Evolutionary conservation across 257 asterid genomes (phyloP).

Genomic region (Plantago major): DNA sequence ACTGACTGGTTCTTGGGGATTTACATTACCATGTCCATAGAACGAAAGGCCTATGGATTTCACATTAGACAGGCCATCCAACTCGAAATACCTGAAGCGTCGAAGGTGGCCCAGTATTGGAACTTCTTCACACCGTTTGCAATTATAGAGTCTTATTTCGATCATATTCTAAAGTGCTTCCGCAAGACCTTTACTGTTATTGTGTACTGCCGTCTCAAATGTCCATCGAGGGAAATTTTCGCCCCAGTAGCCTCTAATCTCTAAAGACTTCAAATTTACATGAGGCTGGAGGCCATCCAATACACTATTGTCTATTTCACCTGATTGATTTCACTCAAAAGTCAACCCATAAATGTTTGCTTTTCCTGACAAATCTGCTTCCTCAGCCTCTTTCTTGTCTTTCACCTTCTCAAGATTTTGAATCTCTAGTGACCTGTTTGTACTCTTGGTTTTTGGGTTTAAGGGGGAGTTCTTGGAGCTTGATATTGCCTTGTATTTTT

Average conservation of each 20-base stretch:
- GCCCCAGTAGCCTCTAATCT: conserved; percentile 4
- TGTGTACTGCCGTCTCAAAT: not conserved
- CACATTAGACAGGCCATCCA: not conserved
- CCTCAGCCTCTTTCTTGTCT: conserved; percentile 21
- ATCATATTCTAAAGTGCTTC: conserved; percentile 4
- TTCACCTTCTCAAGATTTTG: conserved; percentile 20
- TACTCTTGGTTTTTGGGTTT: no score
- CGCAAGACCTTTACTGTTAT: not conserved
- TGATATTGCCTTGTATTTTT: no score
- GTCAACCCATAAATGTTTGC: conserved; percentile 11
- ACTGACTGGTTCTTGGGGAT: no score
- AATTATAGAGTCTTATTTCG: not conserved
- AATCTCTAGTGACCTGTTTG: conserved; percentile 17
- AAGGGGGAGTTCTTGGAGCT: no score
- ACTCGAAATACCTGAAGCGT: not conserved
- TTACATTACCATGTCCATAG: no score
- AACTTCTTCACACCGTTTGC: conserved; percentile 10
- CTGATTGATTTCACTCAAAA: conserved; percentile 12
- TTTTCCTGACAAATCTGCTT: conserved; percentile 20
- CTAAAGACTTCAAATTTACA: conserved; percentile 7
- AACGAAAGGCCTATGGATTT: no score
- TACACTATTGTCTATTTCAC: conserved; percentile 4
- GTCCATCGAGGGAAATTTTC: conserved; percentile 22
- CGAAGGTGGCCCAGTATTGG: conserved; percentile 31
- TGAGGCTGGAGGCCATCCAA: conserved; percentile 34